Evolutionary conservation across 768 basidiomycete species (phyloP), one percentile per base, ranked within the genome.

Genomic region (Lentinula sp.): DNA sequence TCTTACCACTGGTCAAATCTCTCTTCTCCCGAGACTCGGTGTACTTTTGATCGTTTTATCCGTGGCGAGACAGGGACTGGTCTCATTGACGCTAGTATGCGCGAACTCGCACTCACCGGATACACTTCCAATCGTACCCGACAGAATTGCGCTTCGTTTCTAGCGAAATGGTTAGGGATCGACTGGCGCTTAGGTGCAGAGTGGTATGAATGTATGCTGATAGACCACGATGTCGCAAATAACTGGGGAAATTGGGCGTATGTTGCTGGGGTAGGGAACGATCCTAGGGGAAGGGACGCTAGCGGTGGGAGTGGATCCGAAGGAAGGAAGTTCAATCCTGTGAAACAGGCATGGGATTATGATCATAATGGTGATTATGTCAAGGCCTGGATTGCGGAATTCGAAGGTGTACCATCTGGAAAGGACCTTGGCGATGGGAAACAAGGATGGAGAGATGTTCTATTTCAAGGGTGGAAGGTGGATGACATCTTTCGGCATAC

Each of bases 111-210:
- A 13, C 60, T 68, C 51, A 72, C 76, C 2, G 76, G 75, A 4
- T 75, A 68, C 59, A 78, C 77, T 74, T 72, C 70, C 62, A 78
- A 79, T 65, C 72, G 78, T 15, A 73, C 73, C 0, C 70, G 78
- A 8, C 78, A 79, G 66, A 79, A 79, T 67, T 76, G 77, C 9
- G 78, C 76, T 4, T 74, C 71, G 53, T 79, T 74, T 69, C 63
- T 78, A 36, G 71, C 74, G 1, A 75, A 74, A 57, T 75, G 78
- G 52, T 64, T 77, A 59, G 71, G 73, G 57, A 68, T 72, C 13
- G 78, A 79, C 64, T 79, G 78, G 78, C 65, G 78, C 3, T 64
- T 77, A 12, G 78, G 77, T 3, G 78, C 77, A n/a, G 78, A 79
- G 63, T 76, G 72, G 66, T 79, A 78, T 63, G 78, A 79, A 62